Evolutionary conservation across 2,329 filamentous ascomycete species (phyloP), one percentile per base, ranked within the genome.

Genomic region (Madurella mycetomatis): DNA sequence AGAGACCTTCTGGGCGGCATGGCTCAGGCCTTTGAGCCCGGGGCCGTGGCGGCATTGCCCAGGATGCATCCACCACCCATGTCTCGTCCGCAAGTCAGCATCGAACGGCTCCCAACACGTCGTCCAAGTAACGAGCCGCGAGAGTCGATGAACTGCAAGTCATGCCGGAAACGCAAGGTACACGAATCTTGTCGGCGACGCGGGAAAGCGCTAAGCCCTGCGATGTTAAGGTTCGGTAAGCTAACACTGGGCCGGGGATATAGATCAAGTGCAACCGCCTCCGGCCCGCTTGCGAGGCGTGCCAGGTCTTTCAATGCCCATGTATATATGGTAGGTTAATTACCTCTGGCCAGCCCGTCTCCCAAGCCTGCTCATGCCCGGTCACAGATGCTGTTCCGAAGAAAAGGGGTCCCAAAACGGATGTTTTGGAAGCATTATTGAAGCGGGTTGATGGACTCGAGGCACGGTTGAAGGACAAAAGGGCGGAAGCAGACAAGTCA

Each of bases 141-240:
- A 65, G 90, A 95, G 76, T 88, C 88, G 34, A 95, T 95, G 90
- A 95, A 95, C 71, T 95, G 90, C 83, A 95, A 95, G 72, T 94
- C 89, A 53, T 95, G 90, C 76, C 83, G 90, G 63, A 95, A 95
- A 73, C 81, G 90, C 74, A 95, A 95, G 86, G 90, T 92, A 72
- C 46, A 75, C 57, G 16, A 19, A 9, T 9, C 34, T 25, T 25
- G 25, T 7, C 25, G 25, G 34, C 34, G 34, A 37, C 11, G 11
- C 34, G 4, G 34, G 11, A 12, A 4, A 12, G 11, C 34, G 34
- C 13, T 15, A 11, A 15, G 13, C 11, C 34, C 15, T 9, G n/a
- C 42, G 15, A 2, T 17, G 30, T 16, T 25, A 31, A 32, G 13
- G 4, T 9, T n/a, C 19, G 15, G 40, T 18, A 47, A 15, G 43